phyloP scores from a whole-genome alignment of 768 basidiomycete genomes.

The Phallus indusiatus region DNA sequence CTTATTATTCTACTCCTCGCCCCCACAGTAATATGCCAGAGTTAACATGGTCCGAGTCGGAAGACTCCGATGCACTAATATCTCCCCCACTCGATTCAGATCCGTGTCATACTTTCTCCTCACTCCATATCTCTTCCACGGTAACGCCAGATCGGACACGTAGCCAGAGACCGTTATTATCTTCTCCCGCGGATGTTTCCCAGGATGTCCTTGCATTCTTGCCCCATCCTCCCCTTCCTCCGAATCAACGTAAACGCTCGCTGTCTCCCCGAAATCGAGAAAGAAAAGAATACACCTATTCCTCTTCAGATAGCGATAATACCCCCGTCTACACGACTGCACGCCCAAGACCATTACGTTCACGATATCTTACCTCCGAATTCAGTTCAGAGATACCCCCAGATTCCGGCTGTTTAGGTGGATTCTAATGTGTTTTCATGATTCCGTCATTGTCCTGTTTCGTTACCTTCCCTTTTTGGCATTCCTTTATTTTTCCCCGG shows the following conservation, averaged over 20 bases:
- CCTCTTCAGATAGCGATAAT: neutral
- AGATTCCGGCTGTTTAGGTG: slow-evolving; percentile 17
- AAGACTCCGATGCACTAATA: slow-evolving; percentile 50
- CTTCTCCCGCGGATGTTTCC: slow-evolving; percentile 1
- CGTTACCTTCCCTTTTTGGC: neutral
- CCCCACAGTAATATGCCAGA: slow-evolving; percentile 48
- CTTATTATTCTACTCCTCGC: slow-evolving; percentile 5
- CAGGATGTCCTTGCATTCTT: slow-evolving; percentile 9
- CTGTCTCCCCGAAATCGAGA: neutral
- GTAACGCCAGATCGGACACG: neutral
- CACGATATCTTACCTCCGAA: slow-evolving; percentile 10
- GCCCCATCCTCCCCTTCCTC: slow-evolving; percentile 10
- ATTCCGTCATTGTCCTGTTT: neutral
- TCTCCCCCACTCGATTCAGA: slow-evolving; percentile 24
- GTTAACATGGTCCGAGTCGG: slow-evolving; percentile 50
- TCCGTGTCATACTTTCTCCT: neutral
- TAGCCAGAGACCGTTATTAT: neutral
- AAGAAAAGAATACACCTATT: neutral
- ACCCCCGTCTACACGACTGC: slow-evolving; percentile 1
- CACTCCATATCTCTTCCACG: neutral
- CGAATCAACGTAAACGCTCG: neutral
- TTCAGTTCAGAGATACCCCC: neutral
- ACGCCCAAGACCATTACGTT: slow-evolving; percentile 2
- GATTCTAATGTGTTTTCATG: slow-evolving; percentile 16
- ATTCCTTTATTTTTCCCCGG: neutral